Evolutionary conservation across 495 filamentous ascomycete species (phyloP), one percentile per base, ranked within the genome.

Genomic region (Penicillium parvum): DNA sequence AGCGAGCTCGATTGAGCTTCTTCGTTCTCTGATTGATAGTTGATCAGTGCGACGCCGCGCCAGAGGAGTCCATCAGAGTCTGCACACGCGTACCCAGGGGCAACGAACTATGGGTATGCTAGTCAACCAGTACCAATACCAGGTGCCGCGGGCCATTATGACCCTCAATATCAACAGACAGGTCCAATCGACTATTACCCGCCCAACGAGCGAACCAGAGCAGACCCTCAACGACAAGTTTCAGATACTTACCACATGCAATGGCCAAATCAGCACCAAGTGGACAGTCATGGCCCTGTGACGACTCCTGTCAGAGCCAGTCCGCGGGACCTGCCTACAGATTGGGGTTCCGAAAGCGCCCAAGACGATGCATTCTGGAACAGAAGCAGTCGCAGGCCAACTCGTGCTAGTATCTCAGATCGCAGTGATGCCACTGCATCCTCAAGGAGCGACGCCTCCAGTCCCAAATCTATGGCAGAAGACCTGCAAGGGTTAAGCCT

Each of bases 401-500:
- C 20, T n/a, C 18, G 26, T 9, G 17, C 26, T 14, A 35, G 29
- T 7, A 27, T 40, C 2, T 52, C 44, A 14, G 34, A 44, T 20
- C 16, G 17, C 10, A 44, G 30, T 28, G 40, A 40, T 12, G 11
- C 15, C 22, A 45, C 40, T 6, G 14, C 2, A 21, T 40, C 30
- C 3, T 35, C 28, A 3, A 5, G 5, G 11, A 52, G 45, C 26
- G 40, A 49, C 20, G 5, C 26, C 23, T 40, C 25, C 10, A 37
- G 15, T 17, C 23, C 1, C 6, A 11, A 3, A 4, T 25, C 14
- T 10, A 30, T 12, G 1, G 15, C 18, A 11, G 17, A 32, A 2
- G 45, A 49, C 26, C 10, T 40, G 8, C 41, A 40, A 9, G 41
- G 36, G 23, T 23, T 45, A 19, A 16, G 28, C 20, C 32, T 41